These are phyloP conservation scores for Euphorbia peplus DNA, from an alignment of 345 rosid species.

Conservation along the genomic window DNA sequence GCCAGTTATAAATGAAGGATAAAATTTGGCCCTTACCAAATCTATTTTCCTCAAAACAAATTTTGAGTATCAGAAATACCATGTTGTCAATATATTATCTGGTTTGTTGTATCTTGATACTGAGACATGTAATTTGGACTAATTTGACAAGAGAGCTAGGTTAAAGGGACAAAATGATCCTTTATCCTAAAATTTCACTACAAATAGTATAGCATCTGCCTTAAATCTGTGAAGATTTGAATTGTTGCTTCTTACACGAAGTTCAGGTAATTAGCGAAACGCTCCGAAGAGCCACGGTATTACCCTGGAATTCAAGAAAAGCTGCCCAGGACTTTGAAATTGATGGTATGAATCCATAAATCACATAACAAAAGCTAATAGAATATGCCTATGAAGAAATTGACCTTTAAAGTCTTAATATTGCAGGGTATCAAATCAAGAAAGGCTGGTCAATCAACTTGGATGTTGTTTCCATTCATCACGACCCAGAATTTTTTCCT, in stretches of 20 bases:
- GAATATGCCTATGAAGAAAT: background rate
- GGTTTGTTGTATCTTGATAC: too few relatives aligned
- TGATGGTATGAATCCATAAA: conserved; percentile 36
- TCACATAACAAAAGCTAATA: background rate
- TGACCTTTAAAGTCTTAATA: background rate
- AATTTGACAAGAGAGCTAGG: too few relatives aligned
- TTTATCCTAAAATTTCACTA: background rate
- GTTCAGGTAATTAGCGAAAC: conserved; percentile 55
- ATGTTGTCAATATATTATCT: too few relatives aligned
- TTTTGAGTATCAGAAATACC: too few relatives aligned
- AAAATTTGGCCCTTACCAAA: too few relatives aligned
- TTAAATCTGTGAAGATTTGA: background rate
- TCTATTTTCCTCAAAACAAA: too few relatives aligned
- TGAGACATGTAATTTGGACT: too few relatives aligned
- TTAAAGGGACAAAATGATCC: too few relatives aligned
- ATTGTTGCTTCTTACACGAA: background rate
- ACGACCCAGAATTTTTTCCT: conserved; percentile 45
- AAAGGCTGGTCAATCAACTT: conserved; percentile 64
- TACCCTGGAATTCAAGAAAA: conserved; percentile 67
- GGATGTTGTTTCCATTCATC: conserved; percentile 70
- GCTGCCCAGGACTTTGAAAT: conserved; percentile 63
- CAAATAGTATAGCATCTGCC: too few relatives aligned
- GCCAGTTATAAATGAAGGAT: background rate
- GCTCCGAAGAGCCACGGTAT: conserved; percentile 54
- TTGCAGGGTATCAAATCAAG: conserved; percentile 47